These are phyloP conservation scores for Pythium grandisporangium DNA, from an alignment of 352 stramenopile species.

Conservation along the genomic window DNA sequence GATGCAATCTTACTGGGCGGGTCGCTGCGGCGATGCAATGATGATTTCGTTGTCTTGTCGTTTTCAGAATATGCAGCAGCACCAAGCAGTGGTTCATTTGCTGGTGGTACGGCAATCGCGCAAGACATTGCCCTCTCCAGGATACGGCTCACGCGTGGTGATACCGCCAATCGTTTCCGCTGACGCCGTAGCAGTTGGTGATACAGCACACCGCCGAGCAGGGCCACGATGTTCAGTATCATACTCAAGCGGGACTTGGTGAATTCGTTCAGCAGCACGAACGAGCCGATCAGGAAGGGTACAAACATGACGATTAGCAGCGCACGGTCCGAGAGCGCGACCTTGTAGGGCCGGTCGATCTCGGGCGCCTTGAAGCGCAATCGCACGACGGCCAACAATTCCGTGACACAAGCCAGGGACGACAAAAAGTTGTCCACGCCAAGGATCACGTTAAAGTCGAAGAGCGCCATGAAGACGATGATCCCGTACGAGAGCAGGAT, in stretches of 20 bases:
- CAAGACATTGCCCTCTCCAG: slow-evolving; percentile 7
- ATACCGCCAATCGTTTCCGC: too few relatives aligned
- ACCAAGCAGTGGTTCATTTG: slow-evolving; percentile 11
- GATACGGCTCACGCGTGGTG: slow-evolving; percentile 10
- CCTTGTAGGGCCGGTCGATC: slow-evolving; percentile 71
- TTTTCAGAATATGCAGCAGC: too few relatives aligned
- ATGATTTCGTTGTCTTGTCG: too few relatives aligned
- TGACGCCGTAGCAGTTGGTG: slow-evolving; percentile 37
- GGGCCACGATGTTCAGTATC: slow-evolving; percentile 36
- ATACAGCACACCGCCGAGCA: slow-evolving; percentile 39
- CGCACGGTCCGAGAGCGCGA: slow-evolving; percentile 43
- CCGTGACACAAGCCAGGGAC: slow-evolving; percentile 81
- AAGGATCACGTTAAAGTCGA: slow-evolving; percentile 85
- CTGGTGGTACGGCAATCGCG: too few relatives aligned
- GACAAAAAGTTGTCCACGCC: slow-evolving; percentile 93
- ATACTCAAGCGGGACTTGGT: slow-evolving; percentile 45
- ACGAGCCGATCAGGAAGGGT: slow-evolving; percentile 45
- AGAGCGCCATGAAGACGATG: slow-evolving; percentile 83
- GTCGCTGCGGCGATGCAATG: too few relatives aligned
- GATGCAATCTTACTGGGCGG: too few relatives aligned
- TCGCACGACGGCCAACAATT: slow-evolving; percentile 87
- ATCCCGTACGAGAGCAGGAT: slow-evolving; percentile 83
- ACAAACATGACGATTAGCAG: slow-evolving; percentile 36
- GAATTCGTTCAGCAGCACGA: slow-evolving; percentile 61
- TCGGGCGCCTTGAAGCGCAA: slow-evolving; percentile 72